Evolutionary conservation across 225 moss, liverwort and hornwort genomes (phyloP), one percentile per base, ranked within the genome.

Genomic region (Ulota crispa): DNA sequence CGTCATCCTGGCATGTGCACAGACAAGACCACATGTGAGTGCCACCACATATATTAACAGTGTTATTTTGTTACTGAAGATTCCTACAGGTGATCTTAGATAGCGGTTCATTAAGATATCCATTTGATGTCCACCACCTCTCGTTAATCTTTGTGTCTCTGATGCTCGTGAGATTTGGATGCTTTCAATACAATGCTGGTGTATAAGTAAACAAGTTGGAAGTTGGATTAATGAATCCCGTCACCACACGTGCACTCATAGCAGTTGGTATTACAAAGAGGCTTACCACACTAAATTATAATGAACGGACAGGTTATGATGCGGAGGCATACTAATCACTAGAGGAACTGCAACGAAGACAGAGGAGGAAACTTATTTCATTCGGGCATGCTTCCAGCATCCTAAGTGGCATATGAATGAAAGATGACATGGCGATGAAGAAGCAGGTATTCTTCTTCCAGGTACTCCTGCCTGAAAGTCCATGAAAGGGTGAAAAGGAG

Each of bases 1-100:
- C 3, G 62, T 86, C 86, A 79, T 82, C 81, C 83, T 89, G 82
- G 72, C 67, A 84, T 30, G 57, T 39, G 42, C 76, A 55, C 27
- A 79, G 63, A 32, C 18, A 75, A 55, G 36, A 11, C 9, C 24
- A 53, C 15, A 34, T 24, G 34, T 10, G 24, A 34, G 10, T 64
- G 32, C 31, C 3, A 5, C n/a, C 43, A 43, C 3, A 43, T 9
- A 39, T 43, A 43, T 43, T 43, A 3, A 43, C 43, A 43, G 43
- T 43, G 43, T 3, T 43, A 3, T 11, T 12, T 43, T 43, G 43
- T 13, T 43, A 43, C 13, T 43, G 43, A 3, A 43, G 12, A 3
- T 43, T 43, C 43, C 13, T 43, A 43, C 13, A 43, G 3, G 13
- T 12, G 13, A 43, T 13, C 11, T 43, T 43, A 43, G 43, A 43